Percentiles rank a stretch among this genome's conserved stretches.
Evolutionary conservation across 257 asterid genomes (phyloP).

Genomic region (Fraxinus anomala): DNA sequence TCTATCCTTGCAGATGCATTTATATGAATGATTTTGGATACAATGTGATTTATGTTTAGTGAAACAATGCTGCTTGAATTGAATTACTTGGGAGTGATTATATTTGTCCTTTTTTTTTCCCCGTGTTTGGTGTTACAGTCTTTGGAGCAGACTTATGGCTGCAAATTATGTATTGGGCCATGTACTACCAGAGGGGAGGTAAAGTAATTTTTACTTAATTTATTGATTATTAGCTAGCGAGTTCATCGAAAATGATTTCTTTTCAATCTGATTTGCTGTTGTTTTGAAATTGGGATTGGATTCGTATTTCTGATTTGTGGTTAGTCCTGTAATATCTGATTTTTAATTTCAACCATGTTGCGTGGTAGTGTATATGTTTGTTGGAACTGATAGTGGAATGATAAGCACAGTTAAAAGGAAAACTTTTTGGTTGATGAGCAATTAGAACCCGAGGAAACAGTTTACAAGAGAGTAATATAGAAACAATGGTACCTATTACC

Average conservation of each 20-base stretch:
- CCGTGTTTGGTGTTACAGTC: conserved; percentile 41
- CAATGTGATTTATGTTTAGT: conserved; percentile 3
- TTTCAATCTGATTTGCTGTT: neutral
- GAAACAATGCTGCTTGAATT: neutral
- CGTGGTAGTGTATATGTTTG: neutral
- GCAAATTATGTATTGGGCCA: conserved; percentile 87
- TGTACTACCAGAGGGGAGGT: conserved; percentile 98
- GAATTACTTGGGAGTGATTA: neutral
- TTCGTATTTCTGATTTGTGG: neutral
- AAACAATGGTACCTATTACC: neutral
- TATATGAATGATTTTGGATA: conserved; percentile 3
- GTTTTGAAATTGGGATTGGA: neutral
- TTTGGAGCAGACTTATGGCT: conserved; percentile 88
- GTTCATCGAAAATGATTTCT: neutral
- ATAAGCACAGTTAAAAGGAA: neutral
- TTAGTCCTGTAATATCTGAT: neutral
- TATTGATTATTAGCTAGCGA: neutral
- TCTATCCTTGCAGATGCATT: neutral
- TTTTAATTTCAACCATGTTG: neutral
- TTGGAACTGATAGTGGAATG: neutral
- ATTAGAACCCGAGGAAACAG: neutral
- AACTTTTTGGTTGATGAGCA: neutral
- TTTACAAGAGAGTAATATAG: neutral
- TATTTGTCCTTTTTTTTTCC: neutral
- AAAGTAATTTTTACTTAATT: conserved; percentile 21